These are phyloP conservation scores for Exserohilum turcica DNA, from an alignment of 2,329 filamentous ascomycete genomes.

Conservation along the genomic window DNA sequence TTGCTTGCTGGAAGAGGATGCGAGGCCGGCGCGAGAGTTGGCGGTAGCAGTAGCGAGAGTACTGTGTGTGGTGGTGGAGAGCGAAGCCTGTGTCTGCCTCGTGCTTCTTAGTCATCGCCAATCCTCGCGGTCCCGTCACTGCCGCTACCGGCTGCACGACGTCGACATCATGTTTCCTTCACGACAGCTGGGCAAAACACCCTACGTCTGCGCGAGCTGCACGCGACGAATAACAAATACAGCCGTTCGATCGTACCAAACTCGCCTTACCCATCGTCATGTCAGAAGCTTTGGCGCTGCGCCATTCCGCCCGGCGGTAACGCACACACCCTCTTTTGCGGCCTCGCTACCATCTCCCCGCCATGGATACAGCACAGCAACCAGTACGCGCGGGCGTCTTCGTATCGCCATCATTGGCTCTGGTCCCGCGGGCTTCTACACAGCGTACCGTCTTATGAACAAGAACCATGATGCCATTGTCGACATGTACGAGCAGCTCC, in stretches of 20 bases:
- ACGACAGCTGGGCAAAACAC: slow-evolving; percentile 16
- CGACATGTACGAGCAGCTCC: slow-evolving; percentile 96
- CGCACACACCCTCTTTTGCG: background rate
- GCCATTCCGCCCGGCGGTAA: slow-evolving; percentile 12
- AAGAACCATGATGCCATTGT: slow-evolving; percentile 73
- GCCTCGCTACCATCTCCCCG: background rate
- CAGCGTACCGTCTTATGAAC: slow-evolving; percentile 81
- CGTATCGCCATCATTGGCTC: slow-evolving; percentile 90
- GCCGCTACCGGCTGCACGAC: slow-evolving; percentile 13
- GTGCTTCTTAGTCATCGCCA: slow-evolving; percentile 22
- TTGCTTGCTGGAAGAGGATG: background rate
- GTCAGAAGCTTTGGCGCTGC: slow-evolving; percentile 12
- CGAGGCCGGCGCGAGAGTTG: background rate
- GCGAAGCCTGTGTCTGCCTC: background rate
- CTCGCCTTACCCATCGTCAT: background rate
- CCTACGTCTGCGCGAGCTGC: slow-evolving; percentile 38
- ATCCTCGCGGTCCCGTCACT: slow-evolving; percentile 9
- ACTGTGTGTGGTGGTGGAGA: background rate
- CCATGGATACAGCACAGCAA: slow-evolving; percentile 35
- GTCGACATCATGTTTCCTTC: slow-evolving; percentile 32
- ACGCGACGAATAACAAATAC: slow-evolving; percentile 21
- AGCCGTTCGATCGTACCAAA: background rate
- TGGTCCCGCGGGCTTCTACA: slow-evolving; percentile 95
- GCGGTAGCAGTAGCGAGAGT: background rate
- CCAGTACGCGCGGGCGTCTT: slow-evolving; percentile 56